Base-by-base conservation (phyloP, 352 stramenopile species). In the Globisporangium radiosum region DNA sequence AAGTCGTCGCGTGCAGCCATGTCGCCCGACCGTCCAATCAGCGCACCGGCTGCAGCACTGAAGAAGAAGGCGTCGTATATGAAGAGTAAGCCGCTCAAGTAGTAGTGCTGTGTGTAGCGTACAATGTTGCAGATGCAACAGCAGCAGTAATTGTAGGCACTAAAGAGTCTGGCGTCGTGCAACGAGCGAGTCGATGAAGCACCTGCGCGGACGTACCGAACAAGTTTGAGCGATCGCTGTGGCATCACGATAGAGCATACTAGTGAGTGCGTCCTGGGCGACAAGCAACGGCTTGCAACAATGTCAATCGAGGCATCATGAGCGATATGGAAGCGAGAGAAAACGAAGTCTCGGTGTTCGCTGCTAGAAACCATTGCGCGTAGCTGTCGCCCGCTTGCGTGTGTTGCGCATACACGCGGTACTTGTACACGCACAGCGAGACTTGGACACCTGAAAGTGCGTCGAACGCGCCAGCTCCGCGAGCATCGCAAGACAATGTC, bases 11-110 rank as follows among this genome's bases (percentile, higher is more conserved):
- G 71, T 48, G 65, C 71, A 13, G 59, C 72, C 10, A 42, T 78
- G 36, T 77, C 63, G 25, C 71, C 64, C 25, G 76, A 75, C 39
- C 59, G 62, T 3, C 71, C 71, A 1, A 90, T 90, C 45, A 90
- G 80, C 47, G 80, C 80, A 0, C 77, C 80, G n/a, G 68, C 63
- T 7, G 50, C 68, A 36, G 60, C 60, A 2, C 37, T 70, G 14
- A 87, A 87, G 57, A 88, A 75, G 56, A 88, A 82, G 43, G 37
- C 49, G 3, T 62, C 48, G 36, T 54, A 48, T 36, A 10, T 42
- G 36, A 65, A 65, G 37, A 57, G 48, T 36, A 61, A 57, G 47
- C 53, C 52, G 64, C 1, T 33, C 25, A 33, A 33, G 25, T 33
- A 33, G 25, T 33, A 33, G 25, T 33, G 25, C 0, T 33, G 25